Conservation (phyloP, 768 basidiomycete species). For the Chalciporus chontae region DNA sequence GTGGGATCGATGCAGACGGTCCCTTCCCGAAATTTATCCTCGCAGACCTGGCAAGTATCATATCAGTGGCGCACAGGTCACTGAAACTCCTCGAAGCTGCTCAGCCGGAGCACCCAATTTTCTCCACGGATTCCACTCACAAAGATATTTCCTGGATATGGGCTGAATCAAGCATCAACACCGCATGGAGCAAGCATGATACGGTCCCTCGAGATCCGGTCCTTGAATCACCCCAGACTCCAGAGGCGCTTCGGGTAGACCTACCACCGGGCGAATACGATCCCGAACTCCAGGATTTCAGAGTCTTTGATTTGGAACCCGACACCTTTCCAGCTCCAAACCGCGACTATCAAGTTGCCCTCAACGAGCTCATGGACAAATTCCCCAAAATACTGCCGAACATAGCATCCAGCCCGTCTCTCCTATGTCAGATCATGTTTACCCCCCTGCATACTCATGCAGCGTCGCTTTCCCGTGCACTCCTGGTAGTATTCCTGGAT, state of each 20-base stretch:
- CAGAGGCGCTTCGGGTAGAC: constrained; percentile 1
- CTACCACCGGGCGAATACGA: constrained; percentile 18
- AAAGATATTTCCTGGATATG: constrained; percentile 51
- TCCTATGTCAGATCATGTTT: constrained; percentile 62
- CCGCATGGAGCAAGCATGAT: constrained; percentile 6
- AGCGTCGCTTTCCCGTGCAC: constrained; percentile 59
- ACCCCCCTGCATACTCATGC: constrained; percentile 58
- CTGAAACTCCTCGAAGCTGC: constrained; percentile 62
- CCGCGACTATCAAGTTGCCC: constrained; percentile 16
- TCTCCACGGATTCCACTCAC: constrained; percentile 33
- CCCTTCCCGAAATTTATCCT: constrained; percentile 67
- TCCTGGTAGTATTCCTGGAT: constrained; percentile 65
- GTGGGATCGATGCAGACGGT: constrained; percentile 37
- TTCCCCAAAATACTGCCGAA: constrained; percentile 62
- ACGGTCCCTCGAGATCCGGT: neutral
- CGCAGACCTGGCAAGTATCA: constrained; percentile 41
- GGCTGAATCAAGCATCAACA: constrained; percentile 21
- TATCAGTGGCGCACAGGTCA: constrained; percentile 68
- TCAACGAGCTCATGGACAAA: constrained; percentile 47
- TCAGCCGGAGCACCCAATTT: constrained; percentile 57
- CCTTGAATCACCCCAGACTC: neutral
- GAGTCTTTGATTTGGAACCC: constrained; percentile 66
- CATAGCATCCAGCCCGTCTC: constrained; percentile 59
- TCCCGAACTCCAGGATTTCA: constrained; percentile 44
- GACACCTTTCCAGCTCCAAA: constrained; percentile 35